Evolutionary conservation across 805 yeast species (phyloP).

Genomic region (Saccharomycopsis fibuligera): DNA sequence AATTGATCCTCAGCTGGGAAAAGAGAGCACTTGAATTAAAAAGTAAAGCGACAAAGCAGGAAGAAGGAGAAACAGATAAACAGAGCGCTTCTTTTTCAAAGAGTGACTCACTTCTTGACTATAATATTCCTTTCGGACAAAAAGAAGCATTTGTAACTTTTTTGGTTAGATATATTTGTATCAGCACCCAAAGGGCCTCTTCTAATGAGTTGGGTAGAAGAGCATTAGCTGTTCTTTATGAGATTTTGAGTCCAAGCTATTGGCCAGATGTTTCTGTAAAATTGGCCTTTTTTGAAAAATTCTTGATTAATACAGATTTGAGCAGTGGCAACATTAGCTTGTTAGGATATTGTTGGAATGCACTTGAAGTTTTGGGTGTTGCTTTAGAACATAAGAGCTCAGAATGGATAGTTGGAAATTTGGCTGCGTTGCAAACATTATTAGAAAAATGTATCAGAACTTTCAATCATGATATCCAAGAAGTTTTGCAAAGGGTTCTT

Average conservation of each 20-base stretch:
- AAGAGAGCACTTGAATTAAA: constrained; percentile 33
- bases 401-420: constrained; percentile 72
- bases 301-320: constrained; percentile 71
- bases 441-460: constrained; percentile 77
- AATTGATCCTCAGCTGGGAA: constrained; percentile 83
- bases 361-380: constrained; percentile 81
- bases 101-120: constrained; percentile 30
- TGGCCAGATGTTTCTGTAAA: constrained; percentile 93
- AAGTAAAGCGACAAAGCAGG: constrained; percentile 21
- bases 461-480: constrained; percentile 82
- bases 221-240: constrained; percentile 72
- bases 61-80: constrained; percentile 25
- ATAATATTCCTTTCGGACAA: constrained; percentile 66
- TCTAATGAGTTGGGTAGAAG: constrained; percentile 78
- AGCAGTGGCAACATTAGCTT: constrained; percentile 50
- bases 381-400: constrained; percentile 72
- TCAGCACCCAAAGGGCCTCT: constrained; percentile 76
- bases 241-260: constrained; percentile 58
- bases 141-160: constrained; percentile 88
- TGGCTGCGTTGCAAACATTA: constrained; percentile 61
- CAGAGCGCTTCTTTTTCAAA: constrained; percentile 28
- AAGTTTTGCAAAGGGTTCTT: constrained; percentile 70
- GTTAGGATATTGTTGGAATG: constrained; percentile 78
- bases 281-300: constrained; percentile 80
- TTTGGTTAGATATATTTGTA: constrained; percentile 80